Base-by-base conservation (phyloP, 768 basidiomycete species). In the Rubroboletus satanas region DNA sequence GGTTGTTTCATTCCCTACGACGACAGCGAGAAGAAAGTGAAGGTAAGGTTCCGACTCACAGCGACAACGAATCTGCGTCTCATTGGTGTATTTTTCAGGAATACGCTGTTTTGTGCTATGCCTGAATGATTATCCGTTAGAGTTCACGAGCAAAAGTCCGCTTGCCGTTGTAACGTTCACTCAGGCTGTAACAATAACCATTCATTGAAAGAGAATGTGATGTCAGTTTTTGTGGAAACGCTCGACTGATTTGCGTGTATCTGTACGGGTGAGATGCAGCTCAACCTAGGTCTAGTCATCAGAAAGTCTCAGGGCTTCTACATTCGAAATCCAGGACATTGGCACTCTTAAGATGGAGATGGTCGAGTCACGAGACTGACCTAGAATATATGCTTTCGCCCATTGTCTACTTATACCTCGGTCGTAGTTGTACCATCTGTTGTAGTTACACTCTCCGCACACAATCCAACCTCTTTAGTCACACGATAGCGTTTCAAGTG, bases 1-100 rank as follows among this genome's bases (percentile, higher is more conserved):
- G 83, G 81, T 75, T 83, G 81, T 14, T 83, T 79, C 58, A 80
- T 88, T 47, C 76, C 85, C 4, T 81, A 78, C 51, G 77, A 71
- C 45, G 68, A 74, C 21, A 73, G 64, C 7, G 84, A 87, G 74
- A 76, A 80, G 65, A 69, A 75, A 39, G 65, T 84, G 33, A 72
- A 76, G 66, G 84, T 83, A 45, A 48, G 72, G 36, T 21, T 38
- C 31, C 17, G 23, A 44, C 28, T 32, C 38, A 29, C 17, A n/a
- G 11, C 17, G 14, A 28, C 42, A 15, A 33, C 10, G 10, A 12
- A 41, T 28, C 5, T 31, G 28, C 21, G 41, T 44, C 17, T 54
- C 29, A 56, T 18, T 9, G 21, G 14, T 21, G 14, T 46, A 44
- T 37, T 23, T 49, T 37, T 6, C 47, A 78, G 77, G 65, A 76